phyloP scores from a whole-genome alignment of 2,329 filamentous ascomycete genomes.

The Phialophora chinensis region DNA sequence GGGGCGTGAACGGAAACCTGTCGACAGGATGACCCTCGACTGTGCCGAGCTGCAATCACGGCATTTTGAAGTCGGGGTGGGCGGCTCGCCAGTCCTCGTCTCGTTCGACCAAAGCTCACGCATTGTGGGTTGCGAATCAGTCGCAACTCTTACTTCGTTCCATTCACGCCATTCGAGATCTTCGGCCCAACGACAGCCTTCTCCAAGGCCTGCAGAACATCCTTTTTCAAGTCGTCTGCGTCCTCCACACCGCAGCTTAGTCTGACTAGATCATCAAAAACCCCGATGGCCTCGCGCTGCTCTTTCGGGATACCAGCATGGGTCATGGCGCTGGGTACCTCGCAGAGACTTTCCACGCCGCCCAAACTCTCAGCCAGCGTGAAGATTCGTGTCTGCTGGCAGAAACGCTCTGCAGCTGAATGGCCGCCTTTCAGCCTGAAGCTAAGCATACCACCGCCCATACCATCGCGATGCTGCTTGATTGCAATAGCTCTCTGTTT shows the following conservation, averaged over 20 bases:
- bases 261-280: conserved; percentile 92
- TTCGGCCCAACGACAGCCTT: conserved; percentile 67
- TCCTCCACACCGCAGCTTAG: conserved; percentile 96
- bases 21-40: background rate
- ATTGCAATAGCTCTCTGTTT: conserved; percentile 81
- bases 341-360: conserved; percentile 88
- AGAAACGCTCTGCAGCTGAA: conserved; percentile 87
- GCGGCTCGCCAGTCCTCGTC: background rate
- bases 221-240: conserved; percentile 77
- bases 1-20: too few relatives aligned
- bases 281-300: conserved; percentile 87
- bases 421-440: conserved; percentile 92
- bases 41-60: background rate
- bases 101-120: background rate
- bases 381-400: conserved; percentile 85
- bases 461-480: conserved; percentile 90
- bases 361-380: conserved; percentile 91
- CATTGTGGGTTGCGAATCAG: background rate
- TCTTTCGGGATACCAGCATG: conserved; percentile 92
- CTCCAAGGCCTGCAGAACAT: conserved; percentile 83
- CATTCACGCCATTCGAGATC: conserved; percentile 49
- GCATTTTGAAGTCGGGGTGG: background rate
- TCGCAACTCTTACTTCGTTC: conserved; percentile 11
- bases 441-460: conserved; percentile 96
- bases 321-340: conserved; percentile 95